Evolutionary conservation across 2,329 filamentous ascomycete genomes (phyloP).

Genomic region (Aspergillus tubingensis): DNA sequence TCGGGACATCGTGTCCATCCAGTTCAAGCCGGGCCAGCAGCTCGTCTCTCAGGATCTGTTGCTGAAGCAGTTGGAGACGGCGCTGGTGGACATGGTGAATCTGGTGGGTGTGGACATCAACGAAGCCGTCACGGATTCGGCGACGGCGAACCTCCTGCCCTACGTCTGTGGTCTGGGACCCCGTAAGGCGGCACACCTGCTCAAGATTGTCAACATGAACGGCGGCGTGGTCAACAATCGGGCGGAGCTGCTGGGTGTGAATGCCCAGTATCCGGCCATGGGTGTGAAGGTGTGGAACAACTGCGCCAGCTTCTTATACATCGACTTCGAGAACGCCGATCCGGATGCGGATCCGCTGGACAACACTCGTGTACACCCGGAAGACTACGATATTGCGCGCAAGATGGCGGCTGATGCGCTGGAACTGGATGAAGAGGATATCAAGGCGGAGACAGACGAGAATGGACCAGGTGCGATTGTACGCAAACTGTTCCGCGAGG

Average conservation of each 20-base stretch:
- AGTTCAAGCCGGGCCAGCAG: constrained; percentile 87
- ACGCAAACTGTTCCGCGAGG: constrained; percentile 90
- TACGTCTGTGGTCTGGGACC: constrained; percentile 91
- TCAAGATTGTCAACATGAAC: constrained; percentile 90
- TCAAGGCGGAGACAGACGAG: constrained; percentile 90
- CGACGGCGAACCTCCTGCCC: constrained; percentile 83
- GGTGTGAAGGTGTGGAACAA: constrained; percentile 93
- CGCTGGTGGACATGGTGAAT: constrained; percentile 98
- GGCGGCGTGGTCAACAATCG: constrained; percentile 82
- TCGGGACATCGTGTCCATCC: constrained; percentile 80
- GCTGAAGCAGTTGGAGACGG: constrained; percentile 83
- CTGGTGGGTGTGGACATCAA: constrained; percentile 94
- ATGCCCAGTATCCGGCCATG: constrained; percentile 78
- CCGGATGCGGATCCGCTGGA: constrained; percentile 87
- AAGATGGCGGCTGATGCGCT: constrained; percentile 98
- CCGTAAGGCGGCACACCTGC: constrained; percentile 79
- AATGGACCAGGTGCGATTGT: constrained; percentile 88
- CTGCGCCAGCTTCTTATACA: constrained; percentile 90
- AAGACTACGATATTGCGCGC: constrained; percentile 95
- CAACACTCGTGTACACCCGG: constrained; percentile 94
- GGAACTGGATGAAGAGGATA: constrained; percentile 95
- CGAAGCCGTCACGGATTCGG: constrained; percentile 77
- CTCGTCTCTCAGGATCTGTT: constrained; percentile 86
- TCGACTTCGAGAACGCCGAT: constrained; percentile 82
- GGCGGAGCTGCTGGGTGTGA: constrained; percentile 85